A percentile compares a stretch with the other conserved stretches of the same genome.
phyloP scores from a whole-genome alignment of 768 basidiomycete species.

The Lentinula sp. region DNA sequence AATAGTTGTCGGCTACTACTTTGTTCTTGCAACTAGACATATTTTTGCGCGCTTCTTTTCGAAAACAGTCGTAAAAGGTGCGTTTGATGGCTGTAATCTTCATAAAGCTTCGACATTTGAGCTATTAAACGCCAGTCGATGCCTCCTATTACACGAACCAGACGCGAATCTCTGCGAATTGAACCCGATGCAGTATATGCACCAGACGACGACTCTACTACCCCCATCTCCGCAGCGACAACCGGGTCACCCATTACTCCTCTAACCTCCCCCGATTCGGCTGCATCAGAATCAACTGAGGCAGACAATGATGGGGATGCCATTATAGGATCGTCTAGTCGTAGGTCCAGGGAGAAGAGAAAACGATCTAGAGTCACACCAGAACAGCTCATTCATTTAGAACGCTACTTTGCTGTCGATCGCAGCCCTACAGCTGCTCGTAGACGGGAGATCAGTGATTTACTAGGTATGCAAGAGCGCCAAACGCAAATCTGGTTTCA shows the following conservation, averaged over 20 bases:
- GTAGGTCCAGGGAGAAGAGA: slow-evolving; percentile 48
- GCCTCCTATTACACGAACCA: slow-evolving; percentile 13
- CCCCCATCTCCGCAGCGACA: slow-evolving; percentile 18
- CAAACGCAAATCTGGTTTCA: slow-evolving; percentile 92
- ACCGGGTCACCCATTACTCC: slow-evolving; percentile 24
- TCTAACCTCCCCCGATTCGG: slow-evolving; percentile 16
- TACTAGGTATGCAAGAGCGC: slow-evolving; percentile 78
- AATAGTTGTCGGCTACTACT: not conserved
- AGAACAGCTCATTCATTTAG: slow-evolving; percentile 73
- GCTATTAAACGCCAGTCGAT: not conserved
- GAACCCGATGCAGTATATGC: slow-evolving; percentile 9
- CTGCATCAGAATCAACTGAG: slow-evolving; percentile 18
- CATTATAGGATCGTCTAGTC: slow-evolving; percentile 27
- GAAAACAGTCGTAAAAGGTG: not conserved
- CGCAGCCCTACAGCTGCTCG: slow-evolving; percentile 67
- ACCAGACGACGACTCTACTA: slow-evolving; percentile 4
- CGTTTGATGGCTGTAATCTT: too few relatives aligned
- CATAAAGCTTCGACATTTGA: not conserved
- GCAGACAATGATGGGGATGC: slow-evolving; percentile 25
- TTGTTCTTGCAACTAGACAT: slow-evolving; percentile 14
- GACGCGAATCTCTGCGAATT: slow-evolving; percentile 17
- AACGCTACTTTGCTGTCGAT: slow-evolving; percentile 62
- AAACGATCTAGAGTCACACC: slow-evolving; percentile 78
- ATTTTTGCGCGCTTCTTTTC: not conserved
- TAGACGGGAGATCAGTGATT: slow-evolving; percentile 66